Evolutionary conservation across 1,139 yeast genomes (phyloP), one percentile per base, ranked within the genome.

Genomic region (Torulaspora globosa): DNA sequence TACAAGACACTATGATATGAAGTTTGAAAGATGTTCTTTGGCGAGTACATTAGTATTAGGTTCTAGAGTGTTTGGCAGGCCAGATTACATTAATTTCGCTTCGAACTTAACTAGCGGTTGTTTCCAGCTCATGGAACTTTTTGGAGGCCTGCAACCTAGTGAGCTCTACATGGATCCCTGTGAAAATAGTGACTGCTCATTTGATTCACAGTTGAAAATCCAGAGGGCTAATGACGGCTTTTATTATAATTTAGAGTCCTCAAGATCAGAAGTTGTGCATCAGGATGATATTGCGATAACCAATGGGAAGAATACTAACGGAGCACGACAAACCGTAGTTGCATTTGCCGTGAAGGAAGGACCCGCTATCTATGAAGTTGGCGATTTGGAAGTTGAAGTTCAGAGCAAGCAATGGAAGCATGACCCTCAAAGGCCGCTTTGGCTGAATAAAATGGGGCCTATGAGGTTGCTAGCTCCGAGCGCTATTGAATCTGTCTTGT

Each of bases 31-130:
- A 8, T 85, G 95, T 60, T 83, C 82, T 60, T 74, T 83, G 41
- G 92, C 89, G 29, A 87, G 90, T 1, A 78, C 83, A 70, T 74
- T 81, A 56, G 84, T 86, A 0, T 64, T 84, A 30, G 88, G 88
- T 2, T 79, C 86, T 5, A 80, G 72, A 60, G 53, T 87, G 63
- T 57, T 75, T 59, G 57, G 71, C 68, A 43, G 70, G 53, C 64
- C 75, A 41, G 60, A 78, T 58, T 85, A 83, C 55, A 70, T 82
- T 57, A 70, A 71, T 35, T 65, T 78, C 36, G 94, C 84, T 2
- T 76, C 72, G 46, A 77, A 78, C 41, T 64, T 86, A 48, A 80
- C 92, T 1, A 70, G 79, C 50, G 82, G 90, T 5, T 86, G 95
- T 63, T 82, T 81, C 59, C 69, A 75, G 67, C 72, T 60, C 55